Base-by-base conservation (phyloP, 1,284 basidiomycete species). In the Testicularia cyperi region DNA sequence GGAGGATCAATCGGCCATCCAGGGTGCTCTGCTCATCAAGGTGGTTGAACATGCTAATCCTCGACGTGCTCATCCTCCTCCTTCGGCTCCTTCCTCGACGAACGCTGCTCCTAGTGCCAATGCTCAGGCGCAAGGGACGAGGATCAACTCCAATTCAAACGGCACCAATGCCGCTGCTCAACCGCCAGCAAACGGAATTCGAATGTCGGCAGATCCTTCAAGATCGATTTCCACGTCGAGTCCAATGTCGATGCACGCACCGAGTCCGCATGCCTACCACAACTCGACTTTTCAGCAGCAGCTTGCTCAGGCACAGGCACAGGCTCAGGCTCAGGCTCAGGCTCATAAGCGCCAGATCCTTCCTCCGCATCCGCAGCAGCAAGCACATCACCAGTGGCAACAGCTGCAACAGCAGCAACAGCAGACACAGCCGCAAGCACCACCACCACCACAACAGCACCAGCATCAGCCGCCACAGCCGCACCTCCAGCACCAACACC, bases 21-120 rank as follows among this genome's bases (percentile, higher is more conserved):
- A 63, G 41, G 58, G 48, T 27, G 58, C 58, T 5, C 31, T 63
- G 25, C 35, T 63, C 23, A 44, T 44, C 38, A 56, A 53, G 36
- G 34, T 63, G 15, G 10, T 27, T 14, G 52, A 63, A 29, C 47
- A 62, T 22, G 46, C 46, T 21, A 55, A 62, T 28, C 57, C 57
- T 9, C 52, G 46, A n/a, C 51, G 37, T 12, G 23, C 18, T 4
- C 22, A 30, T 2, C 36, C 19, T 6, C 22, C 36, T 9, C 14
- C 32, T 10, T 14, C 38, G 13, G 14, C 39, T 9, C 28, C 21
- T 2, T n/a, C n/a, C n/a, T n/a, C n/a, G n/a, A n/a, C n/a, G n/a
- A n/a, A n/a, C n/a, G n/a, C n/a, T n/a, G n/a, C n/a, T n/a, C n/a
- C n/a, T n/a, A n/a, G n/a, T n/a, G n/a, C n/a, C n/a, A n/a, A n/a